A percentile compares a stretch with the other conserved stretches of the same genome.
Evolutionary conservation across 164 flowering plant species (phyloP).

Genomic region (Malania oleifera): DNA sequence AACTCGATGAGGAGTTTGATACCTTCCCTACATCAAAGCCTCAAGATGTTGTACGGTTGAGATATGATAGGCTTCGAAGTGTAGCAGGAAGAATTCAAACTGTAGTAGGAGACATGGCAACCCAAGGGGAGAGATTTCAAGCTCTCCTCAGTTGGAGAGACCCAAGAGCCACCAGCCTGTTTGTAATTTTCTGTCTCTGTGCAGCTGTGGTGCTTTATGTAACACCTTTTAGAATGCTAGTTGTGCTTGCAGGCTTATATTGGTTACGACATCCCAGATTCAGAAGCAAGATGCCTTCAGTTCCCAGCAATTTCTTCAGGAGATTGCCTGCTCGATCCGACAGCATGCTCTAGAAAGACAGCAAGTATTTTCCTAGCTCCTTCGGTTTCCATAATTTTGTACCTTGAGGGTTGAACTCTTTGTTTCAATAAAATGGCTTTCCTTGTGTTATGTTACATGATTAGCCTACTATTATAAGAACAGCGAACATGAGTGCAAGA

Average conservation of each 20-base stretch:
- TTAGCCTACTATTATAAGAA: no score
- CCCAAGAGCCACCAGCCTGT: slow-evolving; percentile 61
- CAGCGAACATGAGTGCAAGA: no score
- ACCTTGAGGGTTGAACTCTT: neutral
- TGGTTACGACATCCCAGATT: slow-evolving; percentile 56
- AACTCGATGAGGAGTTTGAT: slow-evolving; percentile 60
- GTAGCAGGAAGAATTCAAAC: slow-evolving; percentile 71
- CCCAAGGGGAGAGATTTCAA: slow-evolving; percentile 59
- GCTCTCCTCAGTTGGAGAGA: slow-evolving; percentile 67
- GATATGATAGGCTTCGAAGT: slow-evolving; percentile 70
- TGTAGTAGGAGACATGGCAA: slow-evolving; percentile 62
- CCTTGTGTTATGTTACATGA: neutral
- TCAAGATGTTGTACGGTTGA: slow-evolving; percentile 45
- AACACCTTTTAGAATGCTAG: slow-evolving; percentile 41
- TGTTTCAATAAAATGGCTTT: neutral
- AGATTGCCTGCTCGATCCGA: slow-evolving; percentile 53
- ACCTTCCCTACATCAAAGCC: slow-evolving; percentile 54
- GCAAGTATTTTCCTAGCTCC: neutral
- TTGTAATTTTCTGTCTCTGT: slow-evolving; percentile 43
- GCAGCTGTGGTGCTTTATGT: slow-evolving; percentile 51
- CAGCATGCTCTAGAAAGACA: slow-evolving; percentile 35
- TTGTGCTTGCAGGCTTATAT: slow-evolving; percentile 33
- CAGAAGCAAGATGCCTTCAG: slow-evolving; percentile 57
- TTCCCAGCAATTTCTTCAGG: slow-evolving; percentile 52
- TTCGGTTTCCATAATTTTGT: neutral